Evolutionary conservation across 495 filamentous ascomycete genomes (phyloP).

Genomic region (Hyaloscypha hepaticicola): DNA sequence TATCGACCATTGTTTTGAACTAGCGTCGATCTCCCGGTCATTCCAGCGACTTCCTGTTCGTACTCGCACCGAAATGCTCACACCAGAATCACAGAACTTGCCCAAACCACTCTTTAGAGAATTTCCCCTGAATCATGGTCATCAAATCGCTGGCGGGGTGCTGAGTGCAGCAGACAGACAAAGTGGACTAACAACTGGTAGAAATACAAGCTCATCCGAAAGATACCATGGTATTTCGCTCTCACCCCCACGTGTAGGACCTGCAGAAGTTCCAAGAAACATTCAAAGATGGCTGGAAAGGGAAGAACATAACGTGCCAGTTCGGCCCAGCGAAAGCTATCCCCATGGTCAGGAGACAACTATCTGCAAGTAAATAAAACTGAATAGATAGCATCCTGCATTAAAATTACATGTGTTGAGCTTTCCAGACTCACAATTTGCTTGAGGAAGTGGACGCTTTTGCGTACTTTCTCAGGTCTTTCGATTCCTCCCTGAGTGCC

Average conservation of each 20-base stretch:
- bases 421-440: conserved; percentile 19
- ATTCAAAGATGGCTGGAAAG: background rate
- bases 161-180: background rate
- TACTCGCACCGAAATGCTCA: no score
- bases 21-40: no score
- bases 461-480: conserved; percentile 28
- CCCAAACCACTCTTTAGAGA: background rate
- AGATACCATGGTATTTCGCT: background rate
- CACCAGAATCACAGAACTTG: background rate
- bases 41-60: no score
- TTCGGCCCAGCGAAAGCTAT: background rate
- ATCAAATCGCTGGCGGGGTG: background rate
- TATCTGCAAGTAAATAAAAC: background rate
- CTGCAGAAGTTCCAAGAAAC: background rate
- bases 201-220: background rate
- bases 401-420: background rate
- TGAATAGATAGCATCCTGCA: background rate
- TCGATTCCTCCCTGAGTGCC: conserved; percentile 32
- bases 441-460: conserved; percentile 9
- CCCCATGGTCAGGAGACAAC: background rate
- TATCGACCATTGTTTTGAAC: no score
- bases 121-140: background rate
- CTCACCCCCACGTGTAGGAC: background rate
- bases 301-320: background rate
- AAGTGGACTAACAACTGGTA: background rate